phyloP scores from a whole-genome alignment of 257 asterid genomes.

The Lycium ferocissimum region DNA sequence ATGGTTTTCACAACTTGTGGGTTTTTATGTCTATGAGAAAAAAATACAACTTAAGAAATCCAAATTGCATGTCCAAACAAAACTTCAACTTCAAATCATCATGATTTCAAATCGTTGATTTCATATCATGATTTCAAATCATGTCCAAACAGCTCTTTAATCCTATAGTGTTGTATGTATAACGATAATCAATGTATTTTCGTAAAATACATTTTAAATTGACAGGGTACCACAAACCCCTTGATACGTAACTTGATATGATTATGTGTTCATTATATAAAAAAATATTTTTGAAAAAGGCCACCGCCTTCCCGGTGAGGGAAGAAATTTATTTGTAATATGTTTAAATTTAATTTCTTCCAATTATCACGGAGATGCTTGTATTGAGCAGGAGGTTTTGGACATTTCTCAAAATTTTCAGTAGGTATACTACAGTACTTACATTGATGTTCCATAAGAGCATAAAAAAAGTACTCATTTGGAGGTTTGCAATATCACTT shows the following conservation, averaged over 20 bases:
- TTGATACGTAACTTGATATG: neutral
- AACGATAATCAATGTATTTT: neutral
- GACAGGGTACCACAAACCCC: neutral
- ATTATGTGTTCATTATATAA: neutral
- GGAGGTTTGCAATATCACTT: neutral
- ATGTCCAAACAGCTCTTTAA: no score
- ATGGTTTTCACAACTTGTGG: no score
- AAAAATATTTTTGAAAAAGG: neutral
- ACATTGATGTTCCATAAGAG: neutral
- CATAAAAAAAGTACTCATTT: neutral
- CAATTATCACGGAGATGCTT: neutral
- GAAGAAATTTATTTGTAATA: neutral
- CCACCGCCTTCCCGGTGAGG: neutral
- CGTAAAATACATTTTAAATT: neutral
- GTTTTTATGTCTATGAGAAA: no score
- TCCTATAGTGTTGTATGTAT: no score
- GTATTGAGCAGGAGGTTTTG: neutral
- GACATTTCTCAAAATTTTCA: neutral
- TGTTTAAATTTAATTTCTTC: neutral
- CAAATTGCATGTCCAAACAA: no score
- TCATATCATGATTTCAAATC: no score
- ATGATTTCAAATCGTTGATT: no score
- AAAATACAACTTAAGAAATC: no score
- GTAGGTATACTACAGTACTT: neutral
- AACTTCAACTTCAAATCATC: no score